Evolutionary conservation across 495 filamentous ascomycete species (phyloP), one percentile per base, ranked within the genome.

Genomic region (Hyaloscypha variabilis): DNA sequence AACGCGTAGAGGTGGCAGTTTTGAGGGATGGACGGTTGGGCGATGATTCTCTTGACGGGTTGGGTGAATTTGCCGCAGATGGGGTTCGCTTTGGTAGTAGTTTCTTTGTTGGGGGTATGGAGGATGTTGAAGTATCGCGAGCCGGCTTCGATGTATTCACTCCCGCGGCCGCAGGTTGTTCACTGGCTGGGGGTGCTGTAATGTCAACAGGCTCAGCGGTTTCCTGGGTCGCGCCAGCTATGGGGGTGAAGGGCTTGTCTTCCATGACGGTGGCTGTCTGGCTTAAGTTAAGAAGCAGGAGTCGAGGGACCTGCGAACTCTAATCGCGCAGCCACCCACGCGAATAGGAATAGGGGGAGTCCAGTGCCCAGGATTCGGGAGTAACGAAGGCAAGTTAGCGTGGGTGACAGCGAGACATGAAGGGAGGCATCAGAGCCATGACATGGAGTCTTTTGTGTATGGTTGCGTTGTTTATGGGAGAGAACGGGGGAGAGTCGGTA

Each of bases 1-100:
- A 58, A 57, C 74, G 76, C 21, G 75, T 67, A n/a, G 74, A 61
- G 8, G 63, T 36, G 30, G 21, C 65, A 8, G 67, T 31, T 66
- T 74, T 77, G 30, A 62, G 69, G 58, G 67, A 65, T 49, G 65
- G 78, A 69, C 81, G 69, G 25, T 73, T 76, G 19, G 82, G 82
- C n/a, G 82, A 85, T 0, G 80, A 75, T 59, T 85, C 82, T 70
- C 82, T 75, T 21, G 82, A 85, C 28, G 78, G 67, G 36, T 71
- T 69, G 13, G 82, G 82, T 25, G 82, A 85, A 24, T 77, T 76
- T 23, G 77, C 77, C 31, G 78, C 70, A 23, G 82, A 84, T 4
- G 81, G 29, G 60, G 71, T 64, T 67, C 71, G 56, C 36, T 62
- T 60, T 2, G 63, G 31, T 39, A 61, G 66, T n/a, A 67, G 39